Evolutionary conservation across 495 filamentous ascomycete genomes (phyloP).

Genomic region (Penicillium cosmopolitanum): DNA sequence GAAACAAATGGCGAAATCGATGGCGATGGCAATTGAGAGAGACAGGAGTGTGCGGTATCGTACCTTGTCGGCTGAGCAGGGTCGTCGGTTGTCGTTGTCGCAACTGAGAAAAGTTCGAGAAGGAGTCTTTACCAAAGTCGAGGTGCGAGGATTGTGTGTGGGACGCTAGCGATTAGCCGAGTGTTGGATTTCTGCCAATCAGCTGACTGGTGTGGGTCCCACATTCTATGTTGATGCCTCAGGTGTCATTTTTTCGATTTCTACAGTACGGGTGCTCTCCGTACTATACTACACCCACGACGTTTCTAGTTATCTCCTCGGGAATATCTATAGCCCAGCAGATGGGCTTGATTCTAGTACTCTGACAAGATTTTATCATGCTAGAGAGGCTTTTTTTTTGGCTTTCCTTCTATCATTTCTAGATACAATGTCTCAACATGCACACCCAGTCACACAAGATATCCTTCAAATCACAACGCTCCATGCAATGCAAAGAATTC

Average conservation of each 20-base stretch:
- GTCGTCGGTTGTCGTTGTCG: conserved; percentile 55
- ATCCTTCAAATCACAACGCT: neutral
- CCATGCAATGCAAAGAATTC: neutral
- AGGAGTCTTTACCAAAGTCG: conserved; percentile 28
- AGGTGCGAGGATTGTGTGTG: conserved; percentile 48
- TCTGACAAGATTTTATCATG: no score
- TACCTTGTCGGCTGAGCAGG: conserved; percentile 56
- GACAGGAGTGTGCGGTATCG: conserved; percentile 20
- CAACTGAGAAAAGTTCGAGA: conserved; percentile 48
- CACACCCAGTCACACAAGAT: neutral
- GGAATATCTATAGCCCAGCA: neutral
- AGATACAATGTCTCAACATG: no score
- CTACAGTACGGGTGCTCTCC: neutral
- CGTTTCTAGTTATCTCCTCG: no score
- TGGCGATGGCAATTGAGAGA: conserved; percentile 2
- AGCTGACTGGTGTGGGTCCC: neutral
- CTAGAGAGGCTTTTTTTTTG: no score
- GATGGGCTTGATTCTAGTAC: no score
- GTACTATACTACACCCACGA: no score
- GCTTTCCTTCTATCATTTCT: no score
- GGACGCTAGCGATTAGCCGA: conserved; percentile 55
- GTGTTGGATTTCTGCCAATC: conserved; percentile 28
- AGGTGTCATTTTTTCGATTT: neutral
- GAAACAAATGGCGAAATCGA: conserved; percentile 5
- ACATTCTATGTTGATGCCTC: conserved; percentile 9